Evolutionary conservation across 1,284 basidiomycete genomes (phyloP).

Genomic region (Waitea zeae): DNA sequence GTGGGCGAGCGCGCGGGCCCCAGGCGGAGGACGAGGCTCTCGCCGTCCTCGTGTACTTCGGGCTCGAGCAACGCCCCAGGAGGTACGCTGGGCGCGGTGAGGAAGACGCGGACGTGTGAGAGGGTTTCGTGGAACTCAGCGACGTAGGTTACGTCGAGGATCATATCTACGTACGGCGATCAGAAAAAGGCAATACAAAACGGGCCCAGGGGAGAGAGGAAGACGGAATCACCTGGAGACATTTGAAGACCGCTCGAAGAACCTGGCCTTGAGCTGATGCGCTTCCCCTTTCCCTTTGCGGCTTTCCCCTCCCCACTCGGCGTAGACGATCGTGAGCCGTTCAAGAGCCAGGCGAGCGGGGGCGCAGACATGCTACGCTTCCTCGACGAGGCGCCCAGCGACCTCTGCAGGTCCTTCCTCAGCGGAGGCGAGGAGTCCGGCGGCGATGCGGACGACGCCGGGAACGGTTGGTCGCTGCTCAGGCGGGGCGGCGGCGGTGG

Average conservation of each 20-base stretch:
- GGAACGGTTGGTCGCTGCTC: too few relatives aligned
- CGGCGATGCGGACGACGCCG: too few relatives aligned
- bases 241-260: slow-evolving; percentile 11
- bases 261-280: too few relatives aligned
- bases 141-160: slow-evolving; percentile 47
- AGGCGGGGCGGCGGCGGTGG: too few relatives aligned
- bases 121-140: slow-evolving; percentile 78
- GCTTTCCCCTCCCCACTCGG: slow-evolving; percentile 5
- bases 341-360: slow-evolving; percentile 15
- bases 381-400: background rate
- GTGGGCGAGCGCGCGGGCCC: slow-evolving; percentile 34
- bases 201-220: slow-evolving; percentile 2
- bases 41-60: slow-evolving; percentile 31
- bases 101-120: slow-evolving; percentile 55
- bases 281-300: slow-evolving; percentile 9
- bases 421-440: too few relatives aligned
- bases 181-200: background rate
- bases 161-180: background rate
- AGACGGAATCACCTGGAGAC: slow-evolving; percentile 7
- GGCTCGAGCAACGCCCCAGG: slow-evolving; percentile 36
- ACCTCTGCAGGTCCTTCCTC: background rate
- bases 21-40: slow-evolving; percentile 42
- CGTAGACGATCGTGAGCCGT: slow-evolving; percentile 11
- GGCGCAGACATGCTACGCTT: slow-evolving; percentile 54
- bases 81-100: slow-evolving; percentile 27